phyloP scores from a whole-genome alignment of 345 rosid genomes.

The Linum lewisii region DNA sequence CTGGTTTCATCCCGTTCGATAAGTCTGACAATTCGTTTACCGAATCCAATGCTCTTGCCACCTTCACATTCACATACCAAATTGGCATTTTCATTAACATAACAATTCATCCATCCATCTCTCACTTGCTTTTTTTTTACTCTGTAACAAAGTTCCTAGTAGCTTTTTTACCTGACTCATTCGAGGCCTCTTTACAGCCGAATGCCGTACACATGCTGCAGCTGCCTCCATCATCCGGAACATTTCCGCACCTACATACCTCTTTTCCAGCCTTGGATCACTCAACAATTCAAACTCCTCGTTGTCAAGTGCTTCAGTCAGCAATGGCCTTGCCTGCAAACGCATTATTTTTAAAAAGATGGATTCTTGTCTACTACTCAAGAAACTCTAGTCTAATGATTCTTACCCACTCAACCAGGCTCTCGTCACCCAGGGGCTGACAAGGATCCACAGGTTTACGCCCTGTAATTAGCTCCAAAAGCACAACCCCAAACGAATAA shows the following conservation, averaged over 20 bases:
- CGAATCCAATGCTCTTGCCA: conserved; percentile 80
- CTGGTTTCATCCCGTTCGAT: conserved; percentile 86
- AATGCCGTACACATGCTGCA: conserved; percentile 93
- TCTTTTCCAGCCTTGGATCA: conserved; percentile 56
- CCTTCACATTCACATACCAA: conserved; percentile 22
- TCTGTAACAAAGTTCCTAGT: background rate
- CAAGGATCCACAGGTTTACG: conserved; percentile 91
- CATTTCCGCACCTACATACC: conserved; percentile 60
- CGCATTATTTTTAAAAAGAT: background rate
- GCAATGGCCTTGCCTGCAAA: conserved; percentile 79
- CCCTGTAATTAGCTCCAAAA: conserved; percentile 90
- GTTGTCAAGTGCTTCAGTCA: conserved; percentile 60
- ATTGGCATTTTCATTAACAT: background rate
- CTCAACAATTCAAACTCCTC: conserved; percentile 60
- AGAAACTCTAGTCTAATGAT: too few species aligned
- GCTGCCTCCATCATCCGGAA: conserved; percentile 96
- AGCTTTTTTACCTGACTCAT: conserved; percentile 71
- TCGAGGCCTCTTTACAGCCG: conserved; percentile 74
- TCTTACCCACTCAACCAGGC: conserved; percentile 96
- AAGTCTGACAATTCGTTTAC: conserved; percentile 66
- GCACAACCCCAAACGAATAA: conserved; percentile 91
- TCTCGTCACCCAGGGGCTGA: conserved; percentile 92
- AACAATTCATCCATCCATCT: background rate
- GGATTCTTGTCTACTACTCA: too few species aligned
- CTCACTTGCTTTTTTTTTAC: too few species aligned